phyloP scores from a whole-genome alignment of 345 rosid genomes.

The Diplotaxis tenuifolia region DNA sequence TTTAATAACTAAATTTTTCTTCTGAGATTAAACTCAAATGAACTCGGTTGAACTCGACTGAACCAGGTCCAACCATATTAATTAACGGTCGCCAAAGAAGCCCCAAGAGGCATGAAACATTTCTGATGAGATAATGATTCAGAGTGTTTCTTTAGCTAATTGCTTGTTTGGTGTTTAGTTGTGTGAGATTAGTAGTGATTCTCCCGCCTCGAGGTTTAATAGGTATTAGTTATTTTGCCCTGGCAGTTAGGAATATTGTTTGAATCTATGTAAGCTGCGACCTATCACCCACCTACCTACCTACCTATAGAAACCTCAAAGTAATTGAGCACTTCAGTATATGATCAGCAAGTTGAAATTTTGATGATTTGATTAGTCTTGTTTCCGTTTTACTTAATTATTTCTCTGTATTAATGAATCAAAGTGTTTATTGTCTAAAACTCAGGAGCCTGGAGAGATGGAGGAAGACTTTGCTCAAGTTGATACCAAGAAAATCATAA shows the following conservation, averaged over 20 bases:
- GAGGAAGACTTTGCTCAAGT: slow-evolving; percentile 72
- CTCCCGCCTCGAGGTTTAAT: neutral
- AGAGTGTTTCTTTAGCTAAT: no score
- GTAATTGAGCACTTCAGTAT: no score
- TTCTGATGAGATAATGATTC: no score
- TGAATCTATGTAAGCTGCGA: neutral
- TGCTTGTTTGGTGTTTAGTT: slow-evolving; percentile 9
- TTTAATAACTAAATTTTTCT: no score
- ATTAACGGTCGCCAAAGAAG: no score
- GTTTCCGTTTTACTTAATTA: neutral
- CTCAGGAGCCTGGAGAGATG: slow-evolving; percentile 69
- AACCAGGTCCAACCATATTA: no score
- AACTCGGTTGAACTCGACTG: no score
- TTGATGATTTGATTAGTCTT: neutral
- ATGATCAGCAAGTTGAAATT: neutral
- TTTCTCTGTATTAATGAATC: slow-evolving; percentile 3
- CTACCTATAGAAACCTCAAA: no score
- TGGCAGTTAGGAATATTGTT: neutral
- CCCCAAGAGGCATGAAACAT: no score
- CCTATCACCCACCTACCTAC: no score
- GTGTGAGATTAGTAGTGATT: slow-evolving; percentile 2
- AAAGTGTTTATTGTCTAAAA: neutral
- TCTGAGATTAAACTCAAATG: no score
- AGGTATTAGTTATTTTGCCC: neutral
- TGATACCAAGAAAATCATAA: slow-evolving; percentile 51